These are phyloP conservation scores for Globisporangium cystogenes DNA, from an alignment of 352 stramenopile species.

Conservation along the genomic window DNA sequence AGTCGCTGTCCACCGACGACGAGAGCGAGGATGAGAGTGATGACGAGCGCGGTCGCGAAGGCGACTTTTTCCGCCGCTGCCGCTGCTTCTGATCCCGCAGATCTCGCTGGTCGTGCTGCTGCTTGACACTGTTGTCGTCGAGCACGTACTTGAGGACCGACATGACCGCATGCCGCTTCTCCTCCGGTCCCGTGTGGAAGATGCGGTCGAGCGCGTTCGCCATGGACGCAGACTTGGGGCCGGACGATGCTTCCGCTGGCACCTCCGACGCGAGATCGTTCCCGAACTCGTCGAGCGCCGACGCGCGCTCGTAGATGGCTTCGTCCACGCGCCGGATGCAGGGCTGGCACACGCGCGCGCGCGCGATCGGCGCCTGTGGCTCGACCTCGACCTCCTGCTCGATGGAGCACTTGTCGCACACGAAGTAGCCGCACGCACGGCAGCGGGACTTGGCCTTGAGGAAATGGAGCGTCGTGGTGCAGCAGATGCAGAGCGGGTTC, in stretches of 20 bases:
- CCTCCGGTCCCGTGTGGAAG: slow-evolving; percentile 18
- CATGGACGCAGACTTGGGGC: slow-evolving; percentile 14
- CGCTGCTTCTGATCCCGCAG: neutral
- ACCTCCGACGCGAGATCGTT: too few species aligned
- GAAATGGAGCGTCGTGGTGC: slow-evolving; percentile 26
- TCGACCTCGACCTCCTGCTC: slow-evolving; percentile 30
- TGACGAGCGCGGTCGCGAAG: slow-evolving; percentile 3
- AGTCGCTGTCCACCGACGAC: neutral
- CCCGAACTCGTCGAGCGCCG: neutral
- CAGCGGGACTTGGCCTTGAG: slow-evolving; percentile 30
- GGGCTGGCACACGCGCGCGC: slow-evolving; percentile 34
- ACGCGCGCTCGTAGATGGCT: slow-evolving; percentile 25
- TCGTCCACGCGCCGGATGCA: slow-evolving; percentile 42
- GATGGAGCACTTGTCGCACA: slow-evolving; percentile 42
- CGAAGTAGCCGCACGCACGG: slow-evolving; percentile 42
- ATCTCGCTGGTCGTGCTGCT: neutral
- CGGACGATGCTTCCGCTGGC: neutral
- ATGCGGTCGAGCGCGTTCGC: slow-evolving; percentile 15
- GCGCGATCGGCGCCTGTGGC: slow-evolving; percentile 21
- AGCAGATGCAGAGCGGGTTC: slow-evolving; percentile 34
- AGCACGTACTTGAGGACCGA: slow-evolving; percentile 45
- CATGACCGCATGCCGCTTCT: slow-evolving; percentile 17
- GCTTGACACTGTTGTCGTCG: slow-evolving; percentile 13
- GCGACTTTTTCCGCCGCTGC: neutral
- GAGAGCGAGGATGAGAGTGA: slow-evolving; percentile 1